Evolutionary conservation across 1,284 basidiomycete genomes (phyloP).

Genomic region (Cutaneotrichosporon cutaneum): DNA sequence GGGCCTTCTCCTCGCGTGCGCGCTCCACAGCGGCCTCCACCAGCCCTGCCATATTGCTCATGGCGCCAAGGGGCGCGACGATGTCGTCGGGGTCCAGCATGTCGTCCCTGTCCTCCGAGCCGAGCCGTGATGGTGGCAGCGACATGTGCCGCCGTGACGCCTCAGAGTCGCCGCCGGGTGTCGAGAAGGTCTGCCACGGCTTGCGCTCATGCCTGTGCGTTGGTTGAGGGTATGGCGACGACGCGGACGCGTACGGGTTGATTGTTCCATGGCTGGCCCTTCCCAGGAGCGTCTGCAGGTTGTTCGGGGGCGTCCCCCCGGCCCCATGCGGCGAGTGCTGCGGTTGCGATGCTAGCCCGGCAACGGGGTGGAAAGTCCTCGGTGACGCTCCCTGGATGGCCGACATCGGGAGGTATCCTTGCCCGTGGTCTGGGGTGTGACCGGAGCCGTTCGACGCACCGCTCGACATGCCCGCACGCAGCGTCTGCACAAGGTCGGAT

Average conservation of each 20-base stretch:
- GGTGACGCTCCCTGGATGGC: conserved; percentile 1
- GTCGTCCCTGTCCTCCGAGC: conserved; percentile 44
- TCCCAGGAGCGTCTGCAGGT: conserved; percentile 16
- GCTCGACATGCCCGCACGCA: conserved; percentile 37
- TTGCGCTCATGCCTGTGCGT: not conserved
- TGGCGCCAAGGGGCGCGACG: conserved; percentile 47
- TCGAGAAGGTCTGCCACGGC: conserved; percentile 18
- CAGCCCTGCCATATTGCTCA: conserved; percentile 52
- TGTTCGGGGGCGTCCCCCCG: not conserved
- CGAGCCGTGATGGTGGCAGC: conserved; percentile 44
- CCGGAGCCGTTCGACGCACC: conserved; percentile 30
- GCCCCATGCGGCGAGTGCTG: not conserved
- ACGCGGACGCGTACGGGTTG: conserved; percentile 17
- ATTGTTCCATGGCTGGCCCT: conserved; percentile 8
- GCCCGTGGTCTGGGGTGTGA: conserved; percentile 26
- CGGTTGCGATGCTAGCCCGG: conserved; percentile 11
- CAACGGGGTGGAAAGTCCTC: conserved; percentile 13
- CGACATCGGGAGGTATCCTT: not conserved
- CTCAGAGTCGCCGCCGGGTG: not conserved
- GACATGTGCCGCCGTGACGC: conserved; percentile 12
- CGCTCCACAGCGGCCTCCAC: conserved; percentile 53
- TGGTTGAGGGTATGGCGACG: conserved; percentile 5
- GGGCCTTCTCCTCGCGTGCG: conserved; percentile 45
- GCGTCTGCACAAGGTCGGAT: conserved; percentile 66
- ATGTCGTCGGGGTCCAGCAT: conserved; percentile 46